Percentiles rank a stretch among this genome's conserved stretches.
Evolutionary conservation across 2,329 filamentous ascomycete species (phyloP).

Genomic region (Penicillium sp.): DNA sequence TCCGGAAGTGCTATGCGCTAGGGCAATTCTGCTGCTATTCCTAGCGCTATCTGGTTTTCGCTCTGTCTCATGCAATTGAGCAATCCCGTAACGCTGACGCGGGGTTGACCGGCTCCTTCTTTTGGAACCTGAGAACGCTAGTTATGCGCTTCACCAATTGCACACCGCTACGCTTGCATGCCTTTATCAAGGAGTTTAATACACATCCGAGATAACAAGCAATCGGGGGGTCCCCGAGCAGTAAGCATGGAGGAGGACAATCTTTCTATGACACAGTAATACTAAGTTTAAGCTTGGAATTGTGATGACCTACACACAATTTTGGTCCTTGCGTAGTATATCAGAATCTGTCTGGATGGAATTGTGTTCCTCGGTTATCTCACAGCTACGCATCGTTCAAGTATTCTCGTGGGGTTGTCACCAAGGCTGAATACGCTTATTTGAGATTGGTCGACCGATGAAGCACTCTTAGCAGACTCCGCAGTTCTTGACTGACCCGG

Average conservation of each 20-base stretch:
- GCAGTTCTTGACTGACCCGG: not conserved
- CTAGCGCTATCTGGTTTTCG: not conserved
- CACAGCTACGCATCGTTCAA: not conserved
- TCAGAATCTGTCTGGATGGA: not conserved
- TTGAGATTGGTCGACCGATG: not conserved
- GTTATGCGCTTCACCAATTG: not conserved
- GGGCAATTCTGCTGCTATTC: not conserved
- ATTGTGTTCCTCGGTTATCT: not conserved
- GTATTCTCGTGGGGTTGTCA: not conserved
- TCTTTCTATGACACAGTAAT: not conserved
- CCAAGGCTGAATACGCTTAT: not conserved
- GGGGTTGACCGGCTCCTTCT: not conserved
- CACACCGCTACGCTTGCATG: not conserved
- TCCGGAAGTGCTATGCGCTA: not conserved
- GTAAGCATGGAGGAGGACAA: not conserved
- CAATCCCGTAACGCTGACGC: not conserved
- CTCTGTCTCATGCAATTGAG: not conserved
- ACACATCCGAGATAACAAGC: not conserved
- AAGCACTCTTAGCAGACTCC: not conserved
- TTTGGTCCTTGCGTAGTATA: not conserved
- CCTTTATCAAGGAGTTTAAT: not conserved
- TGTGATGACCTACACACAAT: not conserved
- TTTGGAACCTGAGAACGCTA: not conserved
- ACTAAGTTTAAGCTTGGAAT: too few species aligned
- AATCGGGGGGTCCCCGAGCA: not conserved